phyloP scores from a whole-genome alignment of 2,329 filamentous ascomycete genomes.

The Neopestalotiopsis clavispora region DNA sequence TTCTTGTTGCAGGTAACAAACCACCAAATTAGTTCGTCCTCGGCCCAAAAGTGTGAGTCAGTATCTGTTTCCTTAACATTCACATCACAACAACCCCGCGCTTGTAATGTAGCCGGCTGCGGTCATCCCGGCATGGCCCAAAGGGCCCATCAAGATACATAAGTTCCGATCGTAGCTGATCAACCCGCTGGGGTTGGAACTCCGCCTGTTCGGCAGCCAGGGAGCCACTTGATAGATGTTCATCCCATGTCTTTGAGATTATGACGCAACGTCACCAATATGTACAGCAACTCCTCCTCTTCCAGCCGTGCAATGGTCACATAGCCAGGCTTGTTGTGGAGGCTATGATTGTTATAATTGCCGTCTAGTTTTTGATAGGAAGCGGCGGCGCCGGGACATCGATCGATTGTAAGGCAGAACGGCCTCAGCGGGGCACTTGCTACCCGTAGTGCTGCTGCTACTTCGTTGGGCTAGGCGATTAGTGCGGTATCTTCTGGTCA shows the following conservation, averaged over 20 bases:
- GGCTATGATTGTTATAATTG: background rate
- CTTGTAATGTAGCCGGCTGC: background rate
- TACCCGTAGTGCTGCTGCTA: background rate
- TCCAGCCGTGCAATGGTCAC: background rate
- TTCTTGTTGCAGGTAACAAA: background rate
- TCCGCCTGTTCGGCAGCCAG: background rate
- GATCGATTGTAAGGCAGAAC: background rate
- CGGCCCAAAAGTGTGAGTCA: background rate
- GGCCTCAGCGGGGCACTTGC: background rate
- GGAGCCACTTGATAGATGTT: background rate
- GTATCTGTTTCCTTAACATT: background rate
- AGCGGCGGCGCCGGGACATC: background rate
- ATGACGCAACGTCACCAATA: background rate
- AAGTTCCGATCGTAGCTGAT: conserved; percentile 2
- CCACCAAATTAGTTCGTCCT: background rate
- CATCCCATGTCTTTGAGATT: background rate
- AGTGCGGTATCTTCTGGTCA: background rate
- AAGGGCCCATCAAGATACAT: background rate
- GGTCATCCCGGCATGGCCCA: background rate
- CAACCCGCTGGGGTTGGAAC: background rate
- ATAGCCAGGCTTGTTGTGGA: background rate
- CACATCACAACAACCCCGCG: background rate
- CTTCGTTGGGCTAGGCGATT: background rate
- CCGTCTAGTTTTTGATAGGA: background rate
- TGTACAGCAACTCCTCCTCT: background rate